A percentile compares a stretch with the other conserved stretches of the same genome.
These are phyloP conservation scores for Hyaloperonospora arabidopsidis DNA, from an alignment of 352 stramenopile genomes.

Conservation along the genomic window DNA sequence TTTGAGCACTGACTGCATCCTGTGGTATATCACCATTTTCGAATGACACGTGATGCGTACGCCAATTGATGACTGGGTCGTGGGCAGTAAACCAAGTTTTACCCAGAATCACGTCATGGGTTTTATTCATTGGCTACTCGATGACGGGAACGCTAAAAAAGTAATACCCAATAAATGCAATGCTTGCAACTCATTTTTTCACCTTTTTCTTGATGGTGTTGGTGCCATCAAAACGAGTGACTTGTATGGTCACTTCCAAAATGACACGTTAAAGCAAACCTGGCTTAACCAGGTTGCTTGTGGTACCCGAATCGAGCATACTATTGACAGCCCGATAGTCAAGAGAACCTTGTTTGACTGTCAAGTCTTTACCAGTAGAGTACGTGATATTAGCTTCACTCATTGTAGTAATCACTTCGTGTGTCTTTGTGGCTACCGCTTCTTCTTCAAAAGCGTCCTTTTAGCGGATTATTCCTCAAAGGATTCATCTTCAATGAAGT, in stretches of 20 bases:
- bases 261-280: not conserved
- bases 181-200: not conserved
- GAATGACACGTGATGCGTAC: not conserved
- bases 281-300: not conserved
- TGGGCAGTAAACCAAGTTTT: not conserved
- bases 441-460: not conserved
- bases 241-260: not conserved
- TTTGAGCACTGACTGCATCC: not conserved
- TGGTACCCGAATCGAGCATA: not conserved
- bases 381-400: not conserved
- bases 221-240: constrained; percentile 1
- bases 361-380: not conserved
- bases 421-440: not conserved
- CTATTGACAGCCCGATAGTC: not conserved
- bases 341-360: constrained; percentile 1
- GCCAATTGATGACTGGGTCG: not conserved
- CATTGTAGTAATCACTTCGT: constrained; percentile 1
- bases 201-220: constrained; percentile 1
- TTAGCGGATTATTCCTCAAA: not conserved
- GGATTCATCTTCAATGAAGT: constrained; percentile 1
- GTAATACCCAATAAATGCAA: not conserved
- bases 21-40: not conserved
- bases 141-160: not conserved
- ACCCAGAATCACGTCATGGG: not conserved
- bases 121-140: not conserved